Conservation (phyloP, 805 yeast genomes). For the Saccharomycopsis capsularis region DNA sequence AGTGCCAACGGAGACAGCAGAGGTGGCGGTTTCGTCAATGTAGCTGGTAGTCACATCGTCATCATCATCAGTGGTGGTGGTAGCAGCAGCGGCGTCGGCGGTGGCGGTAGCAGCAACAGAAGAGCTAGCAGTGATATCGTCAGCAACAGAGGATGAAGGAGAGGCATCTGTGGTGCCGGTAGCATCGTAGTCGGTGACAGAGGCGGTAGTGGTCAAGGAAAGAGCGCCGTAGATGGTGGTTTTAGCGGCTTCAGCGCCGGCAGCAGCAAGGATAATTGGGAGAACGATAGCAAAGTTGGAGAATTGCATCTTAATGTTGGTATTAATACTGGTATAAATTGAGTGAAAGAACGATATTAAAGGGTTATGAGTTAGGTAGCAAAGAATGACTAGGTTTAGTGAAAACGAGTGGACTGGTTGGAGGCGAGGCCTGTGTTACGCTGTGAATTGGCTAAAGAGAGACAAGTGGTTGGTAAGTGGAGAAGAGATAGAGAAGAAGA, state of each 20-base stretch:
- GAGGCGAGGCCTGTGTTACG: no score
- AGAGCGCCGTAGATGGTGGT: slow-evolving; percentile 21
- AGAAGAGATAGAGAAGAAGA: no score
- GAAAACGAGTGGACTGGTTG: no score
- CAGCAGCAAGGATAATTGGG: slow-evolving; percentile 25
- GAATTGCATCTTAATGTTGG: slow-evolving; percentile 25
- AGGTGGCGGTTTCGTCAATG: slow-evolving; percentile 29
- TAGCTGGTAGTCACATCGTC: slow-evolving; percentile 26
- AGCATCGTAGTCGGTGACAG: slow-evolving; percentile 28
- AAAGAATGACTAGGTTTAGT: no score
- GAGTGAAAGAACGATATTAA: not conserved
- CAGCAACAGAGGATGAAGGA: not conserved
- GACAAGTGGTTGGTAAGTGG: not conserved
- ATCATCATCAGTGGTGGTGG: slow-evolving; percentile 13
- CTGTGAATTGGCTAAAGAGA: not conserved
- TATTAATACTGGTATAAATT: not conserved
- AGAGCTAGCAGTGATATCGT: slow-evolving; percentile 10
- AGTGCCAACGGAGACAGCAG: slow-evolving; percentile 22
- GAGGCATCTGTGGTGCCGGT: slow-evolving; percentile 4
- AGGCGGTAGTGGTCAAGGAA: slow-evolving; percentile 25
- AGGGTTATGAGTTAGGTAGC: no score
- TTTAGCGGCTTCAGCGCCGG: slow-evolving; percentile 27
- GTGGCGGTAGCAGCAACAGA: not conserved
- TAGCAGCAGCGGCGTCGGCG: slow-evolving; percentile 24
- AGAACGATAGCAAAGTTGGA: slow-evolving; percentile 29